Evolutionary conservation across 805 yeast genomes (phyloP).

Genomic region (Metschnikowia chrysomelidarum): DNA sequence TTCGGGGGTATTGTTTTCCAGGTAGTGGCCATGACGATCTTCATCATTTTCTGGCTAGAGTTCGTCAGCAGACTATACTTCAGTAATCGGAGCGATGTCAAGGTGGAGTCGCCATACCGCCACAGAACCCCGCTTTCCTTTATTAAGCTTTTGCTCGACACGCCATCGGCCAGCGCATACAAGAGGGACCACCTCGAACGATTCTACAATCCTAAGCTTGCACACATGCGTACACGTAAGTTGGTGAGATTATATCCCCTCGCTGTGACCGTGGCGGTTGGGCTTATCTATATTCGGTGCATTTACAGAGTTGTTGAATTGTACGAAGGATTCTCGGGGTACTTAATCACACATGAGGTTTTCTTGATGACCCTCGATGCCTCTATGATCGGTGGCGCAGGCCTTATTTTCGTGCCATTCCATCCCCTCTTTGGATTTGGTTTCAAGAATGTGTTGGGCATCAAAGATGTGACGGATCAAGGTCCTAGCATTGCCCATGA

Average conservation of each 20-base stretch:
- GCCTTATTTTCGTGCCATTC: slow-evolving; percentile 33
- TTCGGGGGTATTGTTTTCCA: slow-evolving; percentile 37
- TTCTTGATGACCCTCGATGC: slow-evolving; percentile 39
- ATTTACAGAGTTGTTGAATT: slow-evolving; percentile 40
- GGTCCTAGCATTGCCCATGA: no score
- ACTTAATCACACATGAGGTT: slow-evolving; percentile 34
- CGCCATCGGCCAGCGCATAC: slow-evolving; percentile 22
- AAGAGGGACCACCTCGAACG: slow-evolving; percentile 25
- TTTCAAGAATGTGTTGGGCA: slow-evolving; percentile 13
- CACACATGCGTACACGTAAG: slow-evolving; percentile 21
- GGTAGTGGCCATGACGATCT: slow-evolving; percentile 37
- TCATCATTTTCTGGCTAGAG: slow-evolving; percentile 34
- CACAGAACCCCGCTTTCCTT: no score
- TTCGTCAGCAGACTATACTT: slow-evolving; percentile 31
- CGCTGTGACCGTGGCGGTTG: slow-evolving; percentile 31
- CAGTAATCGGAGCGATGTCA: slow-evolving; percentile 17
- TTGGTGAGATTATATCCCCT: slow-evolving; percentile 32
- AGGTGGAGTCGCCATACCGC: slow-evolving; percentile 19
- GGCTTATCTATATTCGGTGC: slow-evolving; percentile 31
- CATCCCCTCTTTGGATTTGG: slow-evolving; percentile 39
- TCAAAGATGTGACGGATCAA: no score
- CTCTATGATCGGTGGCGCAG: slow-evolving; percentile 33
- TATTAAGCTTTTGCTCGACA: slow-evolving; percentile 27
- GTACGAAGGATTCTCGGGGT: slow-evolving; percentile 36
- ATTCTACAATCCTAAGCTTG: slow-evolving; percentile 27